Conservation (phyloP, 768 basidiomycete species). For the Phanerochaete sordida region DNA sequence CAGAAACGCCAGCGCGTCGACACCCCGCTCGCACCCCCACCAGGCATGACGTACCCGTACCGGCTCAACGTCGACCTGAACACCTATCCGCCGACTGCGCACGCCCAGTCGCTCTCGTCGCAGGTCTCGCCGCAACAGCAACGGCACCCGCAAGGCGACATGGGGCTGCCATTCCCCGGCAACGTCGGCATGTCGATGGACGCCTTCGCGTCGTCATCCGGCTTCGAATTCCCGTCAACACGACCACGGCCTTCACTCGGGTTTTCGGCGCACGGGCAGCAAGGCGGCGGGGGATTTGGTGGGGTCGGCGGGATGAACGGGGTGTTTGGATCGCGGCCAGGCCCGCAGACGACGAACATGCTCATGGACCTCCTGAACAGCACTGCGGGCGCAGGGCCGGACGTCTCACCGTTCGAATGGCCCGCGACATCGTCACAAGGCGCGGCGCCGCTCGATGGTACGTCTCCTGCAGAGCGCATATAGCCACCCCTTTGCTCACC, state of each 20-base stretch:
- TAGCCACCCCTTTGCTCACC: neutral
- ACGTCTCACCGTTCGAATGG: slow-evolving; percentile 21
- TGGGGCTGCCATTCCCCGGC: slow-evolving; percentile 16
- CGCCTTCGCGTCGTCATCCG: neutral
- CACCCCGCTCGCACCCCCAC: slow-evolving; percentile 9
- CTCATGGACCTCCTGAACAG: slow-evolving; percentile 22
- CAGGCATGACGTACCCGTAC: slow-evolving; percentile 21
- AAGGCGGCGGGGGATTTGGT: neutral
- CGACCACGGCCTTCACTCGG: neutral
- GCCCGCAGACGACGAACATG: slow-evolving; percentile 16
- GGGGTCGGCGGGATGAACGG: slow-evolving; percentile 6
- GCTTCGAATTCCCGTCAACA: slow-evolving; percentile 2
- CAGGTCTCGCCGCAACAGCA: neutral
- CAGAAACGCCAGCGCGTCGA: slow-evolving; percentile 15
- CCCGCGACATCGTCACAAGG: slow-evolving; percentile 14
- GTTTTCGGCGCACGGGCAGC: neutral
- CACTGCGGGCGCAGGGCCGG: neutral
- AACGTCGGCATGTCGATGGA: slow-evolving; percentile 9
- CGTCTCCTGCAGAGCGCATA: neutral
- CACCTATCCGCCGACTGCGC: slow-evolving; percentile 14
- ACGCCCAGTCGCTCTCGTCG: slow-evolving; percentile 13
- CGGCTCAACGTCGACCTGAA: slow-evolving; percentile 26
- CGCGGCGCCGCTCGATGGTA: neutral
- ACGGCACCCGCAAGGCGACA: slow-evolving; percentile 1
- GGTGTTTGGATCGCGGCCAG: slow-evolving; percentile 12